Evolutionary conservation across 495 filamentous ascomycete genomes (phyloP), one percentile per base, ranked within the genome.

Genomic region (Talaromyces borbonicus): DNA sequence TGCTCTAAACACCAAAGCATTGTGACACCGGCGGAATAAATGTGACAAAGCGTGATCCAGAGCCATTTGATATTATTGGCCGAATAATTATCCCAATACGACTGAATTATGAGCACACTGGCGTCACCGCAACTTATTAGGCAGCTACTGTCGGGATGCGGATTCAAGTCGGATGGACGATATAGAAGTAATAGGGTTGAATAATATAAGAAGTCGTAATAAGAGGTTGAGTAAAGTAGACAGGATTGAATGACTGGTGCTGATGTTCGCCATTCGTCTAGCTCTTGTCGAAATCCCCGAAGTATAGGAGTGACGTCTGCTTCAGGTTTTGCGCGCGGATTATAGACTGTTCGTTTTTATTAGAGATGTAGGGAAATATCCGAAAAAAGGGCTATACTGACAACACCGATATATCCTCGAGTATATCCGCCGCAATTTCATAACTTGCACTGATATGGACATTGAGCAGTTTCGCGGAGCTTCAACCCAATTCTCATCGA

Each of bases 41-140:
- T 49, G 48, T 76, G 73, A 45, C 71, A 72, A 27, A 74, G 60
- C 0, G 72, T 71, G 35, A 76, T 56, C 72, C 72, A 76, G 16
- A 73, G 72, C 61, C 73, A 76, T 47, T 75, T 76, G 9, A 76
- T 58, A 44, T 71, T 74, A 27, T 67, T 69, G 23, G 68, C 60
- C 7, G 64, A 65, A 38, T 72, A 73, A 31, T 63, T 67, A 38
- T 72, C 64, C 56, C 68, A 68, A 48, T 76, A 76, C 4, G 71
- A 66, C 11, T 66, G 62, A 16, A 75, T 71, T 11, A 76, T 68
- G 29, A 66, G 63, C 22, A 69, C 62, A 31, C 70, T 73, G 32
- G 69, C 67, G 41, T 75, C 69, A 9, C 68, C 71, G 45, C 73
- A 75, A 33, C 61, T 66, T 44, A 71, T 56, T 27, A 74, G 70